phyloP scores from a whole-genome alignment of 768 basidiomycete genomes.

The Psilocybe cubensis region DNA sequence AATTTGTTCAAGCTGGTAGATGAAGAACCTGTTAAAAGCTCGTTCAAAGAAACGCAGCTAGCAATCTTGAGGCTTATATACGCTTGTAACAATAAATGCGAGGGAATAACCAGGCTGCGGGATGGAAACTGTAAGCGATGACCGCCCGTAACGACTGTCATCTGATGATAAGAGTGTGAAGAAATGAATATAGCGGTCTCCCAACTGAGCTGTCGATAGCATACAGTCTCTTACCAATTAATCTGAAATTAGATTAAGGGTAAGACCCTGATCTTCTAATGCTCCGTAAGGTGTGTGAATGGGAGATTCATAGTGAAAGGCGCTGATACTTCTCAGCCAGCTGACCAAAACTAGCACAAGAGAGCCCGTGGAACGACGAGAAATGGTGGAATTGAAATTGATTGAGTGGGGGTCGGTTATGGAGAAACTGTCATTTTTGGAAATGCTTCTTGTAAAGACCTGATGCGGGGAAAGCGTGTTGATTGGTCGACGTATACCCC shows the following conservation, averaged over 20 bases:
- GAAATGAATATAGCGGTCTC: slow-evolving; percentile 12
- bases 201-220: slow-evolving; percentile 10
- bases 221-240: slow-evolving; percentile 12
- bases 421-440: slow-evolving; percentile 14
- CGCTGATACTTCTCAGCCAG: slow-evolving; percentile 19
- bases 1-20: slow-evolving; percentile 5
- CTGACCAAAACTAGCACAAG: slow-evolving; percentile 16
- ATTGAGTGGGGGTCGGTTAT: slow-evolving; percentile 10
- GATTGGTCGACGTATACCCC: not conserved
- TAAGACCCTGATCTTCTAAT: slow-evolving; percentile 11
- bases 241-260: slow-evolving; percentile 20
- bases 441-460: slow-evolving; percentile 2
- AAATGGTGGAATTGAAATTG: slow-evolving; percentile 9
- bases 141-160: slow-evolving; percentile 21
- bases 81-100: slow-evolving; percentile 13
- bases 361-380: slow-evolving; percentile 17
- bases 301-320: slow-evolving; percentile 7
- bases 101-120: slow-evolving; percentile 17
- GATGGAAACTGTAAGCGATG: slow-evolving; percentile 10
- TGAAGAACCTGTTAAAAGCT: slow-evolving; percentile 10
- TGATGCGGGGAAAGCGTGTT: slow-evolving; percentile 2
- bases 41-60: slow-evolving; percentile 8
- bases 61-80: slow-evolving; percentile 17
- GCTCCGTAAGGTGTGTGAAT: slow-evolving; percentile 17
- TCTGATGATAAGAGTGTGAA: slow-evolving; percentile 26